Conservation (phyloP, 2,329 filamentous ascomycete genomes). For the Alternaria alternata region DNA sequence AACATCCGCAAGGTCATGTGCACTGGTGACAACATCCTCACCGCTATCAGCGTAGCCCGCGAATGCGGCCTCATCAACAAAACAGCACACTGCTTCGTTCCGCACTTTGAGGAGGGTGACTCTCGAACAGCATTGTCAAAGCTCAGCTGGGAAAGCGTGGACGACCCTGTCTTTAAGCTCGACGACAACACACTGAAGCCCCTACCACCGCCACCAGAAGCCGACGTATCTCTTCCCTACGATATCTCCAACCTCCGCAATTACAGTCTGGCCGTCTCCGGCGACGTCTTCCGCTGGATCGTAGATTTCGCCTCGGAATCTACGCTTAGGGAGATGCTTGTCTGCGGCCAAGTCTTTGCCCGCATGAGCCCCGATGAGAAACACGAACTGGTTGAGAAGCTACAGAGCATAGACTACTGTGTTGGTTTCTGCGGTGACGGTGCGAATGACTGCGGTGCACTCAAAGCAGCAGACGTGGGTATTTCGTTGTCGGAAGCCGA, state of each 20-base stretch:
- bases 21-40: constrained; percentile 96
- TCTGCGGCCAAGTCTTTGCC: constrained; percentile 90
- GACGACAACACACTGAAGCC: constrained; percentile 84
- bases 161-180: constrained; percentile 79
- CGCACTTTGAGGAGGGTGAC: constrained; percentile 84
- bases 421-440: constrained; percentile 97
- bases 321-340: constrained; percentile 84
- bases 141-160: constrained; percentile 93
- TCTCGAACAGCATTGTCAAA: constrained; percentile 75
- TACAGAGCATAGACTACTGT: constrained; percentile 95
- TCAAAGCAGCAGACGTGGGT: constrained; percentile 96
- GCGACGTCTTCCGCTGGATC: constrained; percentile 96
- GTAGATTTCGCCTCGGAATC: constrained; percentile 88
- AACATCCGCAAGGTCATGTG: constrained; percentile 94
- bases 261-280: constrained; percentile 87
- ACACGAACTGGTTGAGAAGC: constrained; percentile 94
- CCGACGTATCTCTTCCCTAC: constrained; percentile 84
- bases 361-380: constrained; percentile 99
- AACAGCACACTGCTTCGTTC: constrained; percentile 89
- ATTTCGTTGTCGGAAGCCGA: constrained; percentile 97
- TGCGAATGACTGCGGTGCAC: constrained; percentile 94
- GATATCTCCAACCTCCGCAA: constrained; percentile 82
- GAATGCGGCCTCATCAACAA: constrained; percentile 86
- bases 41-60: constrained; percentile 92
- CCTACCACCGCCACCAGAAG: constrained; percentile 72